These are phyloP conservation scores for Volvox reticuliferus DNA, from an alignment of 139 green algal species.

Conservation along the genomic window DNA sequence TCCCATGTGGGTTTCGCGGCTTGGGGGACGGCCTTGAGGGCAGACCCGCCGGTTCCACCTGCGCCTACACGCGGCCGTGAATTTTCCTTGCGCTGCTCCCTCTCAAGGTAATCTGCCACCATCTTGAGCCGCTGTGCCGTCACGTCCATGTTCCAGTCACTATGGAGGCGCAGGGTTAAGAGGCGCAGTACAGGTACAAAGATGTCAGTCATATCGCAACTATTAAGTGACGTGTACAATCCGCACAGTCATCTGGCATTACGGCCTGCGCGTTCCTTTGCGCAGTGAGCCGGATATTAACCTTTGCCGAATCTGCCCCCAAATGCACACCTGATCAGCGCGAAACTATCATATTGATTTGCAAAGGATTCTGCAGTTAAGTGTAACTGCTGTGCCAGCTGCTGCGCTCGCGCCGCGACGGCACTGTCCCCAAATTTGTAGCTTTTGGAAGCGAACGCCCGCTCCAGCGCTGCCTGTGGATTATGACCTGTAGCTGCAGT, in stretches of 20 bases:
- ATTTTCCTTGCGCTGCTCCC: constrained; percentile 41
- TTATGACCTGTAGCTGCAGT: background rate
- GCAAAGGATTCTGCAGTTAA: constrained; percentile 24
- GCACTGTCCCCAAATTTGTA: background rate
- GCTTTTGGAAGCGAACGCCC: constrained; percentile 10
- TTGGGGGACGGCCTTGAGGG: background rate
- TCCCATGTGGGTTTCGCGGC: constrained; percentile 25
- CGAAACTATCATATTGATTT: constrained; percentile 43
- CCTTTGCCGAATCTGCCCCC: too few relatives aligned
- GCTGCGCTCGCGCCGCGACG: constrained; percentile 5
- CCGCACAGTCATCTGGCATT: too few relatives aligned
- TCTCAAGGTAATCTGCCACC: constrained; percentile 22
- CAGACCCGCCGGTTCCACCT: background rate
- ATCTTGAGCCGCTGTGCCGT: background rate
- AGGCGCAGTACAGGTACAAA: background rate
- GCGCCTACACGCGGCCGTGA: background rate
- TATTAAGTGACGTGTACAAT: too few relatives aligned
- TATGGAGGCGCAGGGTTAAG: background rate
- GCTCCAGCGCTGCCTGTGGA: background rate
- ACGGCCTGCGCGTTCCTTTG: too few relatives aligned
- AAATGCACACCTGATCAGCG: background rate
- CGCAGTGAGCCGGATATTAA: too few relatives aligned
- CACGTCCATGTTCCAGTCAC: constrained; percentile 35
- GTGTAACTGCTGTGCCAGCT: constrained; percentile 32
- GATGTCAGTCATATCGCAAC: background rate